Conservation (phyloP, 1,139 yeast genomes). For the Blastobotrys indianensis region DNA sequence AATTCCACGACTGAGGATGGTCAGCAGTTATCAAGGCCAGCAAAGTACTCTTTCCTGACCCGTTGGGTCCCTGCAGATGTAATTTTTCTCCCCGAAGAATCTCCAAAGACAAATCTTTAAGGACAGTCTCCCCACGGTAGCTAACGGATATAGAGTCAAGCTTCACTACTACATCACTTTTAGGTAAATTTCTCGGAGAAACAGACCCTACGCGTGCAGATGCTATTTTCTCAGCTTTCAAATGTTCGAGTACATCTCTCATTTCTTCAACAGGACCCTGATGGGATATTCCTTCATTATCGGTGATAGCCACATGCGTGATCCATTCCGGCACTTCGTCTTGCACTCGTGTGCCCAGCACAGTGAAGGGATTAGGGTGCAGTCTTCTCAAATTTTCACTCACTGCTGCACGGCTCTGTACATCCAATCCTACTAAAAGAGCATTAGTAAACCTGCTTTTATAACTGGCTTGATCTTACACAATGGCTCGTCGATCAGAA, state of each 20-base stretch:
- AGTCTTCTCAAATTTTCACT: constrained; percentile 43
- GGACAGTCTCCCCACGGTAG: constrained; percentile 56
- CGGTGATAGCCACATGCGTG: constrained; percentile 59
- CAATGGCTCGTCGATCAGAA: constrained; percentile 85
- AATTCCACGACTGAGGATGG: constrained; percentile 94
- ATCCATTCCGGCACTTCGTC: constrained; percentile 79
- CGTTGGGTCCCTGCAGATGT: constrained; percentile 87
- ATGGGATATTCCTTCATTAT: constrained; percentile 45
- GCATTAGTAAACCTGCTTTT: not conserved
- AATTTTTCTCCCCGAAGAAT: constrained; percentile 71
- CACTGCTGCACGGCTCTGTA: constrained; percentile 57
- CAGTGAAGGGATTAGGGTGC: constrained; percentile 42
- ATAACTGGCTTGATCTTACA: not conserved
- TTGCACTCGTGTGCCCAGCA: constrained; percentile 70
- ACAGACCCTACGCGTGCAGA: not conserved
- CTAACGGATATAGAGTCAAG: constrained; percentile 59
- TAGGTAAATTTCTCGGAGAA: constrained; percentile 1
- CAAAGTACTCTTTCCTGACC: constrained; percentile 88
- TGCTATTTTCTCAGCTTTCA: constrained; percentile 18
- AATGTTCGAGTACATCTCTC: constrained; percentile 28
- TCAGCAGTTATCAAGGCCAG: constrained; percentile 83
- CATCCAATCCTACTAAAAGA: constrained; percentile 64
- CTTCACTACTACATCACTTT: constrained; percentile 64
- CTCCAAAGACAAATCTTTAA: constrained; percentile 58
- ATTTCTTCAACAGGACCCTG: constrained; percentile 44